These are phyloP conservation scores for Pyropia haitanensis DNA, from an alignment of 23 red algal genomes.

Conservation along the genomic window DNA sequence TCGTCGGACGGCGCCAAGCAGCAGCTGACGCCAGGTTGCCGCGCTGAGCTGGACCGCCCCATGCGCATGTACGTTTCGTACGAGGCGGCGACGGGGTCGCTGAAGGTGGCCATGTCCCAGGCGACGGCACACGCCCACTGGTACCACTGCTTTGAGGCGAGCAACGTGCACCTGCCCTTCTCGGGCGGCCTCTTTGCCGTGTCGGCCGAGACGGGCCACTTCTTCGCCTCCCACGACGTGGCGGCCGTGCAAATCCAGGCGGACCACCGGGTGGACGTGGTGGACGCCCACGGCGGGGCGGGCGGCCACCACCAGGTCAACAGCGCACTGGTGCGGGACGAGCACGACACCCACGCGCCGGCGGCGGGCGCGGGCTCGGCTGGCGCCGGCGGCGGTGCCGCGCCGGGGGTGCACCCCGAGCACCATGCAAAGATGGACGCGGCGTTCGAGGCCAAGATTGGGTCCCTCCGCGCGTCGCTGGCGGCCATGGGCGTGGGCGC, in stretches of 20 bases:
- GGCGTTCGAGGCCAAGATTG: too few species aligned
- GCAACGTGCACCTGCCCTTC: conserved; percentile 6
- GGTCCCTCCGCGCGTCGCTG: too few species aligned
- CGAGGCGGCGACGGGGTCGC: not conserved
- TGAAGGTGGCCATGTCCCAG: conserved; percentile 1
- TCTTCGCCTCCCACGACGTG: conserved; percentile 3
- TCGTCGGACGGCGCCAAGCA: not conserved
- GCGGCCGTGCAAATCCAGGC: not conserved
- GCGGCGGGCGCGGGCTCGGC: too few species aligned
- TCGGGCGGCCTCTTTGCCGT: conserved; percentile 9
- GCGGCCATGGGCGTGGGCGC: too few species aligned
- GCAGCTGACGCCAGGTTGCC: conserved; percentile 2
- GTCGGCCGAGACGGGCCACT: conserved; percentile 10
- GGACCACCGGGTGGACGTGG: too few species aligned
- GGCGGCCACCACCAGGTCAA: too few species aligned
- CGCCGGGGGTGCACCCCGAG: too few species aligned
- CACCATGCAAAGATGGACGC: too few species aligned
- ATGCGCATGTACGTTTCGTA: conserved; percentile 1
- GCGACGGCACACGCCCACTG: not conserved
- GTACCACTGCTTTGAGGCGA: conserved; percentile 2
- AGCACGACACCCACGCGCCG: too few species aligned
- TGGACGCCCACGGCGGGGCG: too few species aligned
- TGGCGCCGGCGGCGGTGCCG: too few species aligned
- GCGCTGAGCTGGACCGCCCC: not conserved
- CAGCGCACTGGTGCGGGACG: too few species aligned